Base-by-base conservation (phyloP, 148 eudicot genomes). In the Arctostaphylos glauca region DNA sequence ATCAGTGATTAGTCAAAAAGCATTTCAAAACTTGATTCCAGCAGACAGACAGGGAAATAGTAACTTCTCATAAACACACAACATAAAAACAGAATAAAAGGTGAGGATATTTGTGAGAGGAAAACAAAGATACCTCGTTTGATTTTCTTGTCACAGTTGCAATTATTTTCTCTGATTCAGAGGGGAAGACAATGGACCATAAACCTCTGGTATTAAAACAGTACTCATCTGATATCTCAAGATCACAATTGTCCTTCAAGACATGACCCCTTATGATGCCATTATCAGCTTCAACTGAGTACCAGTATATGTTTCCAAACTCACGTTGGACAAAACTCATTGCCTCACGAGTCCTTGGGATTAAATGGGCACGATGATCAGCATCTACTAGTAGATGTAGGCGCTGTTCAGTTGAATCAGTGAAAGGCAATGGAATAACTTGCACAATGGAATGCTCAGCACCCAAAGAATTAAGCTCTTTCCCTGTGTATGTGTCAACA, bases 111-210 rank as follows among this genome's bases (percentile, higher is more conserved):
- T 44, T 3, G 6, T 4, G n/a, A 78, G 56, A 54, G 76, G 10
- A 52, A 84, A 62, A 81, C 10, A 46, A 73, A 77, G 55, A 56
- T 86, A 97, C 99, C 98, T 97, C 99, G 81, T 88, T 94, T 53
- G 83, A 73, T 86, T 87, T 93, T 86, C 95, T 90, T 16, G 92
- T 87, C 62, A 89, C 88, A 46, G 98, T 92, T 68, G 92, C 88
- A 86, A 90, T 89, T 18, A 97, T 95, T 91, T 91, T 97, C 88
- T 97, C 99, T 0, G 98, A 89, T 41, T 93, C 97, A 23, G 90
- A 82, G 23, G 97, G 98, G 41, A 97, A 89, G 74, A 97, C 90
- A 85, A 97, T 85, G 50, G 99, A 93, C 99, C 99, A 97, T 53
- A 93, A 76, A 67, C 86, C 91, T 86, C 88, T 88, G 60, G 96